These are phyloP conservation scores for Lentinula sp. DNA, from an alignment of 768 basidiomycete species.

Conservation along the genomic window DNA sequence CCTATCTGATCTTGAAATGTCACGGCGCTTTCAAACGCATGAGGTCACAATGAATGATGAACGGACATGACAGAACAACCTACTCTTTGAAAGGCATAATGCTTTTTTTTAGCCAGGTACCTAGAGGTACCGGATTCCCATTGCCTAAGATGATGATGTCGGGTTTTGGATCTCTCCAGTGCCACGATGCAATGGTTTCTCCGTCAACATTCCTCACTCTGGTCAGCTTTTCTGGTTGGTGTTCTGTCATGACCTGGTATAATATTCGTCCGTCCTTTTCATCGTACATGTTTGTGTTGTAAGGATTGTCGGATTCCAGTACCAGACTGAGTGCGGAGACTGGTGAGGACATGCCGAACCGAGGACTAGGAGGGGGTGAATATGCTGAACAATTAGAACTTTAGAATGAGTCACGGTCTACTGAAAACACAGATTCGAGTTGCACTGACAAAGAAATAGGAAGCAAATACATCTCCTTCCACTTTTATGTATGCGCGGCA, in stretches of 20 bases:
- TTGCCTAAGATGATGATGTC: conserved; percentile 32
- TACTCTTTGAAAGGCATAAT: conserved; percentile 34
- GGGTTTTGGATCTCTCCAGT: conserved; percentile 30
- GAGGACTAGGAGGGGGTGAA: not conserved
- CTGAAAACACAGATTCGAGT: not conserved
- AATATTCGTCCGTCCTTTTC: conserved; percentile 22
- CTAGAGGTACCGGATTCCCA: conserved; percentile 20
- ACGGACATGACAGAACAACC: conserved; percentile 9
- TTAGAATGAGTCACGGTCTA: not conserved
- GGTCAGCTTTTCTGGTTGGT: conserved; percentile 24
- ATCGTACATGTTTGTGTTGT: conserved; percentile 30
- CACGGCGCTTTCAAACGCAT: conserved; percentile 23
- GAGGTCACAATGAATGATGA: not conserved
- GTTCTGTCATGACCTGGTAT: conserved; percentile 31
- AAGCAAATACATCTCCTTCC: not conserved
- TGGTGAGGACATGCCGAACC: not conserved
- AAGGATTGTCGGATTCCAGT: conserved; percentile 35
- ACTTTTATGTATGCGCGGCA: conserved; percentile 3
- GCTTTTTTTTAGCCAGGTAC: conserved; percentile 35
- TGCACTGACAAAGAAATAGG: not conserved
- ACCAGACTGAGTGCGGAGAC: conserved; percentile 18
- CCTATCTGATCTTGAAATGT: conserved; percentile 26
- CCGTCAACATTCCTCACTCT: conserved; percentile 25
- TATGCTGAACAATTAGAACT: not conserved
- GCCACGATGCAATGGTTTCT: conserved; percentile 27